These are phyloP conservation scores for Gorgonomyces haynaldii DNA, from an alignment of 192 early-diverging fungal species.

Conservation along the genomic window DNA sequence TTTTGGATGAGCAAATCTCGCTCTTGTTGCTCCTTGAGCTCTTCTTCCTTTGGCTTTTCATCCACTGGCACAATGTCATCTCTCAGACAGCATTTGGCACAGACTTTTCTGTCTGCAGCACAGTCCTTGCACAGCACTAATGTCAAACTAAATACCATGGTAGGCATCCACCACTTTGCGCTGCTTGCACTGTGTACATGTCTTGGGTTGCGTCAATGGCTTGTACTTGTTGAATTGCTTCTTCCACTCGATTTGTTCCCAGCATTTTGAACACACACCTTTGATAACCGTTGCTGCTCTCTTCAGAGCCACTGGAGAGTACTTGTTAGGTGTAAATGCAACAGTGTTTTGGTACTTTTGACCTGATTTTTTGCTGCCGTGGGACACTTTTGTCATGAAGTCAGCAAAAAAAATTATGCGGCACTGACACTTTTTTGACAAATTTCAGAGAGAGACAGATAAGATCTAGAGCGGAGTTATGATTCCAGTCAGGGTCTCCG, in stretches of 20 bases:
- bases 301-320: conserved; percentile 60
- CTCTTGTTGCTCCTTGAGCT: conserved; percentile 60
- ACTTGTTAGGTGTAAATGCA: conserved; percentile 79
- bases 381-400: too few relatives aligned
- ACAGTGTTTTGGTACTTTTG: conserved; percentile 87
- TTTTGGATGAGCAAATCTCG: conserved; percentile 50
- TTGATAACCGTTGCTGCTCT: conserved; percentile 69
- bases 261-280: conserved; percentile 49
- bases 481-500: too few relatives aligned
- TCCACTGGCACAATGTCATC: conserved; percentile 45
- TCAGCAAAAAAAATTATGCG: too few relatives aligned
- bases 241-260: conserved; percentile 42
- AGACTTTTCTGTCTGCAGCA: conserved; percentile 66
- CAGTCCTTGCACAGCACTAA: conserved; percentile 84
- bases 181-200: conserved; percentile 68
- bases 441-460: too few relatives aligned
- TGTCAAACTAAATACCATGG: too few relatives aligned
- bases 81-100: conserved; percentile 78
- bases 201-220: conserved; percentile 80
- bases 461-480: too few relatives aligned
- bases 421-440: too few relatives aligned
- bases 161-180: conserved; percentile 87
- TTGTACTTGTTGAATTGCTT: conserved; percentile 97
- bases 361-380: conserved; percentile 62
- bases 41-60: conserved; percentile 48